Percentiles rank a stretch among this genome's conserved stretches.
These are phyloP conservation scores for Botrytis tulipae DNA, from an alignment of 2,329 filamentous ascomycete genomes.

Conservation along the genomic window DNA sequence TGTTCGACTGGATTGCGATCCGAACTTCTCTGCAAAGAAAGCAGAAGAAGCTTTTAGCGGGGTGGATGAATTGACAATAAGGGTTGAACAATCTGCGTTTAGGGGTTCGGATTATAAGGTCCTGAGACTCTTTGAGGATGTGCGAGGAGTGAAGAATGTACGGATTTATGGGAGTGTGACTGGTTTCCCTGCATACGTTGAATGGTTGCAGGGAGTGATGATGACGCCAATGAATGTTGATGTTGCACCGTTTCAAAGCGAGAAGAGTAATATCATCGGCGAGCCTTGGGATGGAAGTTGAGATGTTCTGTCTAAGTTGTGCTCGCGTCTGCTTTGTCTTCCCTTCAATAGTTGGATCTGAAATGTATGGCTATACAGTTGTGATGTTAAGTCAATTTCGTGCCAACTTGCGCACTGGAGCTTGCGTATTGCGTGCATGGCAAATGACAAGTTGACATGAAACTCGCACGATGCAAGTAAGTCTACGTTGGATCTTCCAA, in stretches of 20 bases:
- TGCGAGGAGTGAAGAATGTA: conserved; percentile 46
- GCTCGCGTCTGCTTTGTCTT: not conserved
- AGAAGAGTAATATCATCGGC: not conserved
- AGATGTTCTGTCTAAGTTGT: not conserved
- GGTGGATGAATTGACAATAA: conserved; percentile 48
- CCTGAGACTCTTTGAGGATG: conserved; percentile 45
- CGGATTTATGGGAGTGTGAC: conserved; percentile 40
- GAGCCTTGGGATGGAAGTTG: not conserved
- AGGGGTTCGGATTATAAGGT: conserved; percentile 44
- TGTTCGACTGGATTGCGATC: conserved; percentile 50
- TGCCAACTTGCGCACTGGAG: not conserved
- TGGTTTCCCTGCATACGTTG: conserved; percentile 33
- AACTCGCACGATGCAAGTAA: not conserved
- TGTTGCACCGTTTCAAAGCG: conserved; percentile 1
- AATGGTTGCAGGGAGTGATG: conserved; percentile 35
- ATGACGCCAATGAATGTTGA: conserved; percentile 23
- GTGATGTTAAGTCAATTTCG: not conserved
- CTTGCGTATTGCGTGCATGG: not conserved
- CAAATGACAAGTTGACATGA: not conserved
- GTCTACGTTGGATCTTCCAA: not conserved
- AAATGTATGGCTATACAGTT: too few relatives aligned
- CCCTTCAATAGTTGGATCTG: not conserved
- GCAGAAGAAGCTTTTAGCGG: conserved; percentile 46
- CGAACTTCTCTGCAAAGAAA: conserved; percentile 43
- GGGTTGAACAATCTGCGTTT: conserved; percentile 48